A percentile compares a stretch with the other conserved stretches of the same genome.
Conservation (phyloP, 306 rosid species). For the Vicia villosa region DNA sequence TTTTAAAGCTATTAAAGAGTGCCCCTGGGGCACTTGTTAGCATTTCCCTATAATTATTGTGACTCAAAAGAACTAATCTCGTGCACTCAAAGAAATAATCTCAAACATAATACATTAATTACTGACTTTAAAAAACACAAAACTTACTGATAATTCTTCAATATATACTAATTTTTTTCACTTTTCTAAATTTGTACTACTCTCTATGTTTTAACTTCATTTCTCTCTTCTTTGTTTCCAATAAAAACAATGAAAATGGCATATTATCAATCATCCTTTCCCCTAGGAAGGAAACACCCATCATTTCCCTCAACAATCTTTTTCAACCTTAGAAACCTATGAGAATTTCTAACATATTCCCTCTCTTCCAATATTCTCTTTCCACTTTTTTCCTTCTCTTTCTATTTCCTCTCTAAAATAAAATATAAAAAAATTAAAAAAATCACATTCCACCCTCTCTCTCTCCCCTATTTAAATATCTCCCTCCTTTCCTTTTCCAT, state of each 20-base stretch:
- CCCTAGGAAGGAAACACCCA: constrained; percentile 97
- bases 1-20: too few species aligned
- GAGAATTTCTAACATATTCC: constrained; percentile 71
- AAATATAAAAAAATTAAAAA: too few species aligned
- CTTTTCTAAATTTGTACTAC: background rate
- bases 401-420: background rate
- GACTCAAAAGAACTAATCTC: too few species aligned
- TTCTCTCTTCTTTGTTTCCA: constrained; percentile 44
- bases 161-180: background rate
- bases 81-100: too few species aligned
- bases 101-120: too few species aligned
- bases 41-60: too few species aligned
- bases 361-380: constrained; percentile 34
- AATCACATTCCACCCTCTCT: constrained; percentile 37
- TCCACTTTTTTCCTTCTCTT: constrained; percentile 8
- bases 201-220: background rate
- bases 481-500: constrained; percentile 17
- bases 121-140: too few species aligned
- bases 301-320: constrained; percentile 97
- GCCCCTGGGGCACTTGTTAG: too few species aligned
- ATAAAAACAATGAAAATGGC: constrained; percentile 89
- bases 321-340: constrained; percentile 78
- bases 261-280: constrained; percentile 91
- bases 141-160: background rate
- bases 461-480: constrained; percentile 59